These are phyloP conservation scores for Saccharomyces hybrid DNA, from an alignment of 1,139 yeast species.

Conservation along the genomic window DNA sequence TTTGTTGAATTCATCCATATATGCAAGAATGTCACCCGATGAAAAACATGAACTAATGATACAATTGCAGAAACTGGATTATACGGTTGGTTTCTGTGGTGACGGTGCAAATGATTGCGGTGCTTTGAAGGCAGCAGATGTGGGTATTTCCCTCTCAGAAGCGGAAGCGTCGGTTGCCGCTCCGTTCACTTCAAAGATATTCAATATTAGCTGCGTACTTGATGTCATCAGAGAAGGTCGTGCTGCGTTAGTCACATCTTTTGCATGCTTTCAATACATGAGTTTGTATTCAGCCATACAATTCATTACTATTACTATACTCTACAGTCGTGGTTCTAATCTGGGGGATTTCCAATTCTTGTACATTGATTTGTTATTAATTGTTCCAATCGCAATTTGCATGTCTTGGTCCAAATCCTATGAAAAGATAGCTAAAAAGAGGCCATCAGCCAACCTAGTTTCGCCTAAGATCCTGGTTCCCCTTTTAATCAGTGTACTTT, in stretches of 20 bases:
- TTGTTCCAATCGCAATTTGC: conserved; percentile 88
- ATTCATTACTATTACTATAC: conserved; percentile 74
- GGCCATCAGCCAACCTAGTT: conserved; percentile 91
- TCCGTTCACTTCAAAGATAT: conserved; percentile 84
- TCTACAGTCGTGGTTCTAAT: conserved; percentile 85
- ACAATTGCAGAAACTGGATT: conserved; percentile 73
- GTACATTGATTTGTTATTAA: conserved; percentile 83
- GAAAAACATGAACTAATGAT: conserved; percentile 94
- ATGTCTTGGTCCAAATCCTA: conserved; percentile 96
- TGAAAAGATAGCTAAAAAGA: conserved; percentile 49
- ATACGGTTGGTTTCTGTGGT: conserved; percentile 95
- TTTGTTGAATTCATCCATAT: conserved; percentile 66
- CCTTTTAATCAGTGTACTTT: conserved; percentile 59
- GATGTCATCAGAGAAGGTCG: conserved; percentile 92
- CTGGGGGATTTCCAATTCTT: conserved; percentile 96
- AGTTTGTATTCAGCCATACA: conserved; percentile 95
- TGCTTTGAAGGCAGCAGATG: conserved; percentile 94
- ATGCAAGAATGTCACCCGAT: conserved; percentile 98
- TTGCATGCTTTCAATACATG: conserved; percentile 97
- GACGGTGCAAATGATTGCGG: conserved; percentile 98
- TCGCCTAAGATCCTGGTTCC: conserved; percentile 84
- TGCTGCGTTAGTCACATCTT: conserved; percentile 88
- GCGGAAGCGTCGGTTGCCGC: conserved; percentile 99
- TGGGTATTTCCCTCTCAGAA: conserved; percentile 89
- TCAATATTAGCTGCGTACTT: conserved; percentile 87